Evolutionary conservation across 2,329 filamentous ascomycete species (phyloP), one percentile per base, ranked within the genome.

Genomic region (Botrytis hyacinthi): DNA sequence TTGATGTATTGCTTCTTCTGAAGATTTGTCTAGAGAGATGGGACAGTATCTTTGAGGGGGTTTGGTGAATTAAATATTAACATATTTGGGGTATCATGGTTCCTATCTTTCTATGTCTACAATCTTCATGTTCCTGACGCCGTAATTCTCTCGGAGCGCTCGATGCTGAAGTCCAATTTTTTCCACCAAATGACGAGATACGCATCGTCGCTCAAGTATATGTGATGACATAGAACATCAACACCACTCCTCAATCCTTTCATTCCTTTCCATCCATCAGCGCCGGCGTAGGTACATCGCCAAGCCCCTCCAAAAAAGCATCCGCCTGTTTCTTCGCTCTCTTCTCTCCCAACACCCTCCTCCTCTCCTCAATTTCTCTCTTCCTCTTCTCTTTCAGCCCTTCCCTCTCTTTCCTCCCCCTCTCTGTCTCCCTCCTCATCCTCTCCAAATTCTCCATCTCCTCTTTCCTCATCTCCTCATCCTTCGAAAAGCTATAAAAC

Each of bases 401-500:
- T 77, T 88, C 86, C 75, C 86, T 84, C 77, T 86, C 86, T 74
- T 83, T 82, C 73, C 80, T 78, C 20, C 77, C 78, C 74, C 92
- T 85, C 77, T 87, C 87, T 71, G 85, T 84, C 82, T 94, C 91
- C 70, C 93, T 96, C 80, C 89, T 88, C 75, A 85, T 83, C 74
- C 93, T 86, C 81, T 94, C 90, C 77, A 86, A 84, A 62, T 86
- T 87, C 77, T 88, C 86, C 93, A 98, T 97, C 86, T 98, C 93
- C 67, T 79, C 78, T 78, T 83, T 82, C 80, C 91, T 83, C 76
- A 86, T 85, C 76, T 88, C 90, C 80, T 92, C 90, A 81, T 97
- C 92, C 76, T 88, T 88, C 74, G 91, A 93, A 81, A 99, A 98
- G 73, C 92, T 90, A 84, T 94, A 98, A 83, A 98, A 99, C 0